Conservation (phyloP, 768 basidiomycete species). For the Leccinum boreale region DNA sequence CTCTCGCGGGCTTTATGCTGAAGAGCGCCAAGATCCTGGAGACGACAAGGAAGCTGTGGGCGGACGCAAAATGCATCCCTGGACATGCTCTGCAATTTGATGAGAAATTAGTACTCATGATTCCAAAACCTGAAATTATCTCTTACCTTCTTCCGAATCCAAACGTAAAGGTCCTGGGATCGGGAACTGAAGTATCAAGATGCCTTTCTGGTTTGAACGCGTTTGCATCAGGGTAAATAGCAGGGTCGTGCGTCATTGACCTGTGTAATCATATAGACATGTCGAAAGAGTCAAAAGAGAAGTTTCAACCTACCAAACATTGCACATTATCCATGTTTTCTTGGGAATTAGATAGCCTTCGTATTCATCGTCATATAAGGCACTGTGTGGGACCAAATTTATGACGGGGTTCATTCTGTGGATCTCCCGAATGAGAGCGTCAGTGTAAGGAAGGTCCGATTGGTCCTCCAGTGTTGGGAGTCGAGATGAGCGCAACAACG, state of each 20-base stretch:
- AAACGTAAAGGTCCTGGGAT: constrained; percentile 19
- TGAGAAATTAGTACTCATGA: background rate
- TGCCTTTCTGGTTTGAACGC: constrained; percentile 29
- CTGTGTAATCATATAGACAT: constrained; percentile 9
- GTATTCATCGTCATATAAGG: constrained; percentile 9
- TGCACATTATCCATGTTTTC: constrained; percentile 12
- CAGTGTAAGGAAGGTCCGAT: constrained; percentile 24
- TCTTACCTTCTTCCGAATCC: constrained; percentile 19
- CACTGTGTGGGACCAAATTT: constrained; percentile 18
- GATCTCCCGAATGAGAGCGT: constrained; percentile 24
- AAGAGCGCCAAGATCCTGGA: constrained; percentile 24
- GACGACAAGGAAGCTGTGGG: constrained; percentile 19
- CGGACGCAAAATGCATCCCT: constrained; percentile 20
- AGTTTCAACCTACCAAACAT: constrained; percentile 6
- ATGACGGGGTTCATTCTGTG: constrained; percentile 15
- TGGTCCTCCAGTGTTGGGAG: constrained; percentile 25
- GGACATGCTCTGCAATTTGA: constrained; percentile 8
- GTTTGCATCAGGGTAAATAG: constrained; percentile 27
- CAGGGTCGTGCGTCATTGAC: constrained; percentile 33
- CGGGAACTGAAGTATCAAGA: constrained; percentile 10
- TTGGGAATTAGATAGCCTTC: constrained; percentile 10
- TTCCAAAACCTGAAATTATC: background rate
- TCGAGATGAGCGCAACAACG: constrained; percentile 19
- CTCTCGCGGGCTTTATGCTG: constrained; percentile 15
- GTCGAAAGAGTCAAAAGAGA: background rate